Conservation (phyloP, 2,329 filamentous ascomycete species). For the Aspergillus sojae region DNA sequence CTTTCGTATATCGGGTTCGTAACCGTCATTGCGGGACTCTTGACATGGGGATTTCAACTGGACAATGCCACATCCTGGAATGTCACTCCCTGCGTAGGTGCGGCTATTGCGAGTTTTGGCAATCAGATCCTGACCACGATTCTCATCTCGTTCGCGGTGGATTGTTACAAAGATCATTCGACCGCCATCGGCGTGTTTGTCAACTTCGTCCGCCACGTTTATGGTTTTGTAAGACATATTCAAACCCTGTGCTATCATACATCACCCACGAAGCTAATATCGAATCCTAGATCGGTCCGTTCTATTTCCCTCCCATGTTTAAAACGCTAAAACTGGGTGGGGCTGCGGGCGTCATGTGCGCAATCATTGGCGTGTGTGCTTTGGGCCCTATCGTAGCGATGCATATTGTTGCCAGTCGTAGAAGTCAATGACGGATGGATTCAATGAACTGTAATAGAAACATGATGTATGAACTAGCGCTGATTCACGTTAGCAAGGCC, state of each 20-base stretch:
- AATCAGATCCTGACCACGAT: slow-evolving; percentile 66
- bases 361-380: slow-evolving; percentile 38
- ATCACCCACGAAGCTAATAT: background rate
- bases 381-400: slow-evolving; percentile 35
- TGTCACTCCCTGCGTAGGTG: slow-evolving; percentile 59
- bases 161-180: slow-evolving; percentile 57
- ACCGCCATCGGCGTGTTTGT: slow-evolving; percentile 62
- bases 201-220: slow-evolving; percentile 58
- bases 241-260: background rate
- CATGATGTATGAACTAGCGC: background rate
- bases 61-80: slow-evolving; percentile 55
- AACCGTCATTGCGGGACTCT: slow-evolving; percentile 54
- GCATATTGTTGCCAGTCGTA: slow-evolving; percentile 26
- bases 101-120: slow-evolving; percentile 55
- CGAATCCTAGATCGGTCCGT: slow-evolving; percentile 25
- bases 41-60: slow-evolving; percentile 58
- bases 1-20: slow-evolving; percentile 57
- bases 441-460: background rate
- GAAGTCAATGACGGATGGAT: background rate
- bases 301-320: slow-evolving; percentile 46
- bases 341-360: slow-evolving; percentile 40
- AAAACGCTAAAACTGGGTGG: slow-evolving; percentile 34
- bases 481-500: background rate
- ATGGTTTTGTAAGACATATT: slow-evolving; percentile 52
- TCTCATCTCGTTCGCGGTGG: slow-evolving; percentile 62